These are phyloP conservation scores for Crithidia acanthocephali DNA, from an alignment of 208 protist species.

Conservation along the genomic window DNA sequence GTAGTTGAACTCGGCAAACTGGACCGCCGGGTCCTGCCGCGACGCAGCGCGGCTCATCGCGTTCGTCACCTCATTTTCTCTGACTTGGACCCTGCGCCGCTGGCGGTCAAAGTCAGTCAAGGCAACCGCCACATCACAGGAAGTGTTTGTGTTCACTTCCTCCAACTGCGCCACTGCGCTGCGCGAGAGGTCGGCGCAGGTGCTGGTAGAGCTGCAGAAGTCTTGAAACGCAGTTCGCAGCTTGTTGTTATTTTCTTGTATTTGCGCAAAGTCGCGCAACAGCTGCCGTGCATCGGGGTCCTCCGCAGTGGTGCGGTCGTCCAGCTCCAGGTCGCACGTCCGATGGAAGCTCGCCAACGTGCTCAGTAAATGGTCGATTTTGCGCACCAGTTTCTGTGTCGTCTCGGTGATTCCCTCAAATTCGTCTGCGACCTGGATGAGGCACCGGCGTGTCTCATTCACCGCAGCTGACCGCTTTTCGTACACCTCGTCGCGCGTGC, in stretches of 20 bases:
- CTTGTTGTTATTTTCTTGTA: slow-evolving; percentile 32
- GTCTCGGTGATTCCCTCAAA: slow-evolving; percentile 41
- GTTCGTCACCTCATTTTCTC: slow-evolving; percentile 23
- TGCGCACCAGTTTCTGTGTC: slow-evolving; percentile 31
- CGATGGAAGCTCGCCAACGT: slow-evolving; percentile 54
- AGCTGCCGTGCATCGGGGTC: slow-evolving; percentile 24
- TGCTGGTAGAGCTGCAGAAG: slow-evolving; percentile 34
- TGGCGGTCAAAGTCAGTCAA: slow-evolving; percentile 62
- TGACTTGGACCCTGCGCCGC: slow-evolving; percentile 52
- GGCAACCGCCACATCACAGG: slow-evolving; percentile 31
- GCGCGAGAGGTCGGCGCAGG: slow-evolving; percentile 41
- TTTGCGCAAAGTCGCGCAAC: slow-evolving; percentile 30
- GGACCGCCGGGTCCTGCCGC: slow-evolving; percentile 19
- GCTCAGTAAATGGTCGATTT: slow-evolving; percentile 40
- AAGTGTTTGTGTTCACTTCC: slow-evolving; percentile 33
- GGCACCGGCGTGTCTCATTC: slow-evolving; percentile 39
- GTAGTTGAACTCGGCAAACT: slow-evolving; percentile 35
- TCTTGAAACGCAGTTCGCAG: slow-evolving; percentile 34
- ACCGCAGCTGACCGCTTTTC: slow-evolving; percentile 43
- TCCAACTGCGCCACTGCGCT: slow-evolving; percentile 45
- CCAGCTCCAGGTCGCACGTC: slow-evolving; percentile 58
- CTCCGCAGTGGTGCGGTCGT: slow-evolving; percentile 16
- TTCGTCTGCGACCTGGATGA: slow-evolving; percentile 50
- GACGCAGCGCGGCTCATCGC: slow-evolving; percentile 8
- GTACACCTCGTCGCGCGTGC: slow-evolving; percentile 57